phyloP scores from a whole-genome alignment of 805 yeast genomes.

The Yarrowia deformans region DNA sequence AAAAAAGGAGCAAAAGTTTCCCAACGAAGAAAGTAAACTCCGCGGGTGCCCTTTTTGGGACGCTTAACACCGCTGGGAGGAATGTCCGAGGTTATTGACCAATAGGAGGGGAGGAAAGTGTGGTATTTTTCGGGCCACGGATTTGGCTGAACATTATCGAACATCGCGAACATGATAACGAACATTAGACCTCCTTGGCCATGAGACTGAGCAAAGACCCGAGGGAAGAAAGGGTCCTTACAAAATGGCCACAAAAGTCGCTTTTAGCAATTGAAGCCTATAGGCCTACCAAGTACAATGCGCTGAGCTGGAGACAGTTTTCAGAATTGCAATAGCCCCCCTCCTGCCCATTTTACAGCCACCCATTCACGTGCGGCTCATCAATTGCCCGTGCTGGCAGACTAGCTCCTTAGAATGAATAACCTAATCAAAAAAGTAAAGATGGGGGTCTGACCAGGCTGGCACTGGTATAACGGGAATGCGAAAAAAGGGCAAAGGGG shows the following conservation, averaged over 20 bases:
- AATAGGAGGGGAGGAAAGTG: not conserved
- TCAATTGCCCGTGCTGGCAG: not conserved
- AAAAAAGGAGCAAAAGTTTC: not conserved
- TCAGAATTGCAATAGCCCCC: not conserved
- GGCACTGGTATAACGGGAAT: not conserved
- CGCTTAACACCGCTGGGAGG: not conserved
- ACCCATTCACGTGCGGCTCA: not conserved
- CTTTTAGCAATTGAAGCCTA: too few species aligned
- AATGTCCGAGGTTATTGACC: not conserved
- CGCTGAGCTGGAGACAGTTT: not conserved
- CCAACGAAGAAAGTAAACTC: not conserved
- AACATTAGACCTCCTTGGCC: too few species aligned
- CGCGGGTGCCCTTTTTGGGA: not conserved
- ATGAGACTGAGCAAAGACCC: too few species aligned
- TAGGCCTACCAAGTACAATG: too few species aligned
- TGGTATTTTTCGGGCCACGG: not conserved
- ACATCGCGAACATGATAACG: too few species aligned
- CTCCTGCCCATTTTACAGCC: not conserved
- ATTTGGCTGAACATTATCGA: too few species aligned
- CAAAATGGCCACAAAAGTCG: too few species aligned
- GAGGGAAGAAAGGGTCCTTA: too few species aligned
- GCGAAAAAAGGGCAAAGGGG: conserved; percentile 4
- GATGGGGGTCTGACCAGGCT: not conserved
- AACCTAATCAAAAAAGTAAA: not conserved
- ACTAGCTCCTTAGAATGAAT: not conserved